phyloP scores from a whole-genome alignment of 2,329 filamentous ascomycete genomes.

The Pseudocercospora vitis region DNA sequence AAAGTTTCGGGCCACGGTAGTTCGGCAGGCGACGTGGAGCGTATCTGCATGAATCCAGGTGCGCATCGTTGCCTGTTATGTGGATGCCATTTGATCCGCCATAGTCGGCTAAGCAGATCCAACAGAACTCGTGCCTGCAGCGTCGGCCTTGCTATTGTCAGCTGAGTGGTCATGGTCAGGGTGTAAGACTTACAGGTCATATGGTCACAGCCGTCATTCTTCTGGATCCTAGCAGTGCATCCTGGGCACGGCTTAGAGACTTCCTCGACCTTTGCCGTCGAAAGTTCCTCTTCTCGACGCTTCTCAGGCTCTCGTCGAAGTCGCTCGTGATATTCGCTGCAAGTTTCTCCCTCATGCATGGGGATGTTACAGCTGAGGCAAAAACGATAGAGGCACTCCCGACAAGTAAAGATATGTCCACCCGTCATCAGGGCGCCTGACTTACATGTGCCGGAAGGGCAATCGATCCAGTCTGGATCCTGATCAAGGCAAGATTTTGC shows the following conservation, averaged over 20 bases:
- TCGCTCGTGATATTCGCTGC: background rate
- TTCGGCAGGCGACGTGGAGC: background rate
- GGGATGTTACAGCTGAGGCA: conserved; percentile 14
- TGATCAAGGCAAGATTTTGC: conserved; percentile 5
- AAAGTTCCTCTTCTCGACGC: conserved; percentile 4
- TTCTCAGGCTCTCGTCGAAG: conserved; percentile 5
- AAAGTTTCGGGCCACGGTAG: background rate
- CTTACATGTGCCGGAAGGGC: conserved; percentile 7
- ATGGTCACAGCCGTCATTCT: conserved; percentile 11
- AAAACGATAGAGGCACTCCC: conserved; percentile 6
- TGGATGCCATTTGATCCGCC: background rate
- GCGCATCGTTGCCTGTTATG: background rate
- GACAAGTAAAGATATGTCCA: conserved; percentile 17
- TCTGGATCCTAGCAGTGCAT: conserved; percentile 3
- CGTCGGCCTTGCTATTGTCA: conserved; percentile 2
- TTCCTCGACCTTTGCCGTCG: background rate
- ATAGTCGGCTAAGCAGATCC: conserved; percentile 17
- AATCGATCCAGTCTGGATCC: conserved; percentile 10
- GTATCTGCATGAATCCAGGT: background rate
- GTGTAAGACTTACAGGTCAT: conserved; percentile 5
- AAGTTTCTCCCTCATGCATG: conserved; percentile 13
- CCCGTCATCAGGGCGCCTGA: conserved; percentile 6
- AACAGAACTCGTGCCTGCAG: conserved; percentile 25
- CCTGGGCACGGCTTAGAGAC: conserved; percentile 22
- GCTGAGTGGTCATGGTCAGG: background rate